These are phyloP conservation scores for Helianthus tuberosus DNA, from an alignment of 129 eudicot genomes.

Conservation along the genomic window DNA sequence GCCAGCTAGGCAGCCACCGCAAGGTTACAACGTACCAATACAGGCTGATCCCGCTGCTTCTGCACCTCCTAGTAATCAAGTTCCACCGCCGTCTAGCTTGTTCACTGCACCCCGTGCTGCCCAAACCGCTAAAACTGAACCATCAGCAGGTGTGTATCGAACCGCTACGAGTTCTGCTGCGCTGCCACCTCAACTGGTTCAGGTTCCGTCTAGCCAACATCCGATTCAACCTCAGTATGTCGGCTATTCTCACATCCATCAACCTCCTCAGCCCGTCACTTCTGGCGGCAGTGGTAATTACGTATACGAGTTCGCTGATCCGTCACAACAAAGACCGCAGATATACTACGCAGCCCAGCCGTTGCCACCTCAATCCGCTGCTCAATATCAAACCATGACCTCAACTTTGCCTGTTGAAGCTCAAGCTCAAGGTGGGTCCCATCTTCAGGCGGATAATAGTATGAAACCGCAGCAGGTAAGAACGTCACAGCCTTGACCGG, in stretches of 20 bases:
- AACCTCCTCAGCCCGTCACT: constrained; percentile 54
- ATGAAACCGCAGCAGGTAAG: constrained; percentile 52
- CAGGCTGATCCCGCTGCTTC: constrained; percentile 57
- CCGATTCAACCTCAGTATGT: constrained; percentile 55
- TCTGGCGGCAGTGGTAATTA: constrained; percentile 47
- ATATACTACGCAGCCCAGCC: constrained; percentile 67
- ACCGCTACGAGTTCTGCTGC: constrained; percentile 50
- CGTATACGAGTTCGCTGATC: constrained; percentile 64
- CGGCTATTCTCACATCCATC: constrained; percentile 62
- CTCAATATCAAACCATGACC: constrained; percentile 72
- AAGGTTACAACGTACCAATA: constrained; percentile 48
- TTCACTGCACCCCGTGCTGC: constrained; percentile 37
- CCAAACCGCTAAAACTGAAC: constrained; percentile 53
- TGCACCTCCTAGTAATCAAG: constrained; percentile 42
- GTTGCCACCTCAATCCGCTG: constrained; percentile 61
- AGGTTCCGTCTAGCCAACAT: constrained; percentile 52
- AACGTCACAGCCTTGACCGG: constrained; percentile 50
- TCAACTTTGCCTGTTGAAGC: constrained; percentile 56
- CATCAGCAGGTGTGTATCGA: constrained; percentile 52
- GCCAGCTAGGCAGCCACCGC: constrained; percentile 52
- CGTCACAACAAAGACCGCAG: constrained; percentile 50
- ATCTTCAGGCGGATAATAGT: constrained; percentile 49
- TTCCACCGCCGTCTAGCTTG: constrained; percentile 43
- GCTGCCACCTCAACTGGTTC: constrained; percentile 47
- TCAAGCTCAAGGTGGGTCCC: constrained; percentile 40